Base-by-base conservation (phyloP, 306 rosid species). In the Cucurbita argyrosperma region DNA sequence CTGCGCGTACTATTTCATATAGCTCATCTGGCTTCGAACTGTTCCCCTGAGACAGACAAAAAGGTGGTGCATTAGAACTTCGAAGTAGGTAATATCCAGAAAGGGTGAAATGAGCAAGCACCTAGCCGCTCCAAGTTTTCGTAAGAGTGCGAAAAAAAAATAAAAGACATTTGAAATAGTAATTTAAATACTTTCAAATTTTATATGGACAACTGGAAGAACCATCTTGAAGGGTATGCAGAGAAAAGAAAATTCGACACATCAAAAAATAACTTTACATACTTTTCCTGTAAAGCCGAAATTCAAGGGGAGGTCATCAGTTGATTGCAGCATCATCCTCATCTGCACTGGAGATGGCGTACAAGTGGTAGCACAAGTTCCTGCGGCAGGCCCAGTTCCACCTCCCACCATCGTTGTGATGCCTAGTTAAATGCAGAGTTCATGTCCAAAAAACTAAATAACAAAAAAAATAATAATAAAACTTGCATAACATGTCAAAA, bases 291-390 rank as follows among this genome's bases (percentile, higher is more conserved):
- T 94, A 79, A 90, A 94, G 63, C 99, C 99, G 67, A 91, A 88
- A 83, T 94, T 94, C 78, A 94, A 76, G 75, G 99, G 99, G 39
- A 94, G 58, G 40, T 84, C 86, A 76, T 94, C 96, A 37, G 97
- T 94, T 79, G 98, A 78, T 84, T 88, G 97, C 69, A 94, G 84
- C 98, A 94, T 94, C 5, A 94, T 43, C 84, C 80, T 83, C 97
- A 89, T 90, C 18, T 89, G 97, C 75, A 51, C 35, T n/a, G 83
- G 90, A 6, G 95, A 84, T 8, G 98, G 91, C 26, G 98, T 94
- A 79, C 98, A 94, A 75, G 98, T 94, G 65, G 98, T 94, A 19
- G 98, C 98, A 68, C 96, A 76, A 51, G 96, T 90, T 77, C 98
- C 98, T 9, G 78, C 81, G 66, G 98, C 90, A 49, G 98, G 98